phyloP scores from a whole-genome alignment of 2,329 filamentous ascomycete species.

The Nemania serpens region DNA sequence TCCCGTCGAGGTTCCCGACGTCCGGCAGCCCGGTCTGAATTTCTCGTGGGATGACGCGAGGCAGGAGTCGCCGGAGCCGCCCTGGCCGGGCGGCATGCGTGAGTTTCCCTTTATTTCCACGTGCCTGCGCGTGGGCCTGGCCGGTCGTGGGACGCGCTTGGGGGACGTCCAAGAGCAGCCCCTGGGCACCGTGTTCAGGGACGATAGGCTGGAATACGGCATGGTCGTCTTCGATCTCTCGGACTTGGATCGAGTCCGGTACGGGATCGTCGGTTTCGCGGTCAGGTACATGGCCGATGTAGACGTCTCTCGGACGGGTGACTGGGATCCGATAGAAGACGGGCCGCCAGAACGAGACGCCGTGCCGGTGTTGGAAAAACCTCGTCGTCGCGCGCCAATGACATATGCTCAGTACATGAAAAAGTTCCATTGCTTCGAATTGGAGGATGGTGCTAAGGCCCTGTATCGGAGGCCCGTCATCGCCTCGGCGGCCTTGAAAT shows the following conservation, averaged over 20 bases:
- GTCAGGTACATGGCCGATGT: neutral
- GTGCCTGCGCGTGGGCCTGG: neutral
- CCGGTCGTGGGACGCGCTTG: neutral
- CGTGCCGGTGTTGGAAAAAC: neutral
- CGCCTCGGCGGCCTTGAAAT: neutral
- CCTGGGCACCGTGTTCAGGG: neutral
- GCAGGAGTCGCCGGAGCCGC: neutral
- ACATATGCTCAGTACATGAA: neutral
- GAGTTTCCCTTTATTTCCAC: constrained; percentile 2
- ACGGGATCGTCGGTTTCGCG: neutral
- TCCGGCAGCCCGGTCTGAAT: neutral
- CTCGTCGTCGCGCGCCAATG: neutral
- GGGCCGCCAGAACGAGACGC: neutral
- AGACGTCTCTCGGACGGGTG: neutral
- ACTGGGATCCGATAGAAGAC: neutral
- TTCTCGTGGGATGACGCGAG: neutral
- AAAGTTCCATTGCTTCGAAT: neutral
- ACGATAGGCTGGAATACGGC: neutral
- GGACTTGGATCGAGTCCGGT: neutral
- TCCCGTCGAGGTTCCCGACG: neutral
- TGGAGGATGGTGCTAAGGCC: neutral
- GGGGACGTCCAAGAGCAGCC: neutral
- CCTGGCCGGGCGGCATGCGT: neutral
- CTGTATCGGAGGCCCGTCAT: neutral
- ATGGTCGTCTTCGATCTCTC: neutral